A percentile compares a stretch with the other conserved stretches of the same genome.
Evolutionary conservation across 2,329 filamentous ascomycete species (phyloP).

Genomic region (Mollisiaceae sp.): DNA sequence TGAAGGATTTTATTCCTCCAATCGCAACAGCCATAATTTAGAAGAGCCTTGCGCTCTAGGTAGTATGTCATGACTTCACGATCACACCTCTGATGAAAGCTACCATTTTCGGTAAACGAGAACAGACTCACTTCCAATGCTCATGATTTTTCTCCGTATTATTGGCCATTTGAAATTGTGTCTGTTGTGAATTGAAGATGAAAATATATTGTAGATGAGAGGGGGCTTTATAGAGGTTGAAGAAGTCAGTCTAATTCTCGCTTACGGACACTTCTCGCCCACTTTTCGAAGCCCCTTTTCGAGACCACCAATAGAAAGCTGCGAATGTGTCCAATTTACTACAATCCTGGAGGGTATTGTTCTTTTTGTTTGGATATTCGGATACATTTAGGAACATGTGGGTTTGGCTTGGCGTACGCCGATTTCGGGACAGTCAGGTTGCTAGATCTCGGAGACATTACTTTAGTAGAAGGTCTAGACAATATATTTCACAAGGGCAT

Average conservation of each 20-base stretch:
- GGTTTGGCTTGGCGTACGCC: neutral
- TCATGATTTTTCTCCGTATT: conserved; percentile 46
- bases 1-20: too few relatives aligned
- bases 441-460: conserved; percentile 10
- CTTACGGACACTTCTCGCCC: conserved; percentile 36
- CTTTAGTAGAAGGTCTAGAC: neutral
- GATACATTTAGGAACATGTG: neutral
- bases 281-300: conserved; percentile 26
- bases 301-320: conserved; percentile 7
- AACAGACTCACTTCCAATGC: conserved; percentile 47
- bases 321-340: neutral
- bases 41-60: too few relatives aligned
- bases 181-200: neutral
- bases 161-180: conserved; percentile 33
- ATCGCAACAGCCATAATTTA: too few relatives aligned
- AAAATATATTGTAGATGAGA: neutral
- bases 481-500: neutral
- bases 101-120: neutral
- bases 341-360: neutral
- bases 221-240: conserved; percentile 10
- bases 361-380: neutral
- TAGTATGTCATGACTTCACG: neutral
- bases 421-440: neutral
- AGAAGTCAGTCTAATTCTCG: conserved; percentile 19
- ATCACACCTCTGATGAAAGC: neutral